phyloP scores from a whole-genome alignment of 73 alveolate genomes.

The Blepharisma japonicum region DNA sequence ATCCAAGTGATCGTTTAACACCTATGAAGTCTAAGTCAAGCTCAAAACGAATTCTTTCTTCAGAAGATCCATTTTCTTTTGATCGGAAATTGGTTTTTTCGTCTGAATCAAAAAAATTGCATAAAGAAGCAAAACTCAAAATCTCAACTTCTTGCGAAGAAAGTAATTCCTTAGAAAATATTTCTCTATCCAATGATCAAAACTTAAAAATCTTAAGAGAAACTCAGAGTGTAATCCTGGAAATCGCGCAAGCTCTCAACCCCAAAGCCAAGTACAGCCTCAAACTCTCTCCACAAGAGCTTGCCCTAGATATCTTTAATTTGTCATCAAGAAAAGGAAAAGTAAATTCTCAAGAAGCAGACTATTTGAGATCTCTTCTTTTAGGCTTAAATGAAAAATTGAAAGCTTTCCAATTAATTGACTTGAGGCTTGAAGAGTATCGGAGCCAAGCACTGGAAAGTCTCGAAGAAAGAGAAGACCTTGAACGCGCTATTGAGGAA shows the following conservation, averaged over 20 bases:
- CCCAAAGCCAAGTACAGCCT: neutral
- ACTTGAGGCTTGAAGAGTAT: neutral
- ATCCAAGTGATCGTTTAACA: too few relatives aligned
- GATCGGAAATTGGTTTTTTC: too few relatives aligned
- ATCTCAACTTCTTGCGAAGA: too few relatives aligned
- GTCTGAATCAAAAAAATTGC: too few relatives aligned
- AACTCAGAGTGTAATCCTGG: neutral
- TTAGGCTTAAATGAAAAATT: constrained; percentile 16
- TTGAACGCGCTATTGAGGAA: neutral
- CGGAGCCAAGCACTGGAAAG: neutral
- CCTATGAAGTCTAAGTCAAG: too few relatives aligned
- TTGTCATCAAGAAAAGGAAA: neutral
- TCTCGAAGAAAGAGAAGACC: neutral
- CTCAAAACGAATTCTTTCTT: too few relatives aligned
- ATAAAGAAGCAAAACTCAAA: too few relatives aligned
- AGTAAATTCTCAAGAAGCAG: constrained; percentile 14
- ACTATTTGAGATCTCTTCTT: neutral
- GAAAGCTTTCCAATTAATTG: neutral
- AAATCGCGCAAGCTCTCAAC: neutral
- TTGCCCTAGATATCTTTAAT: neutral
- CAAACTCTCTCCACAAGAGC: constrained; percentile 15
- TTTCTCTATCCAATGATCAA: too few relatives aligned
- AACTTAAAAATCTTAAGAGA: too few relatives aligned
- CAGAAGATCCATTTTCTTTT: too few relatives aligned
- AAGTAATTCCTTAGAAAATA: too few relatives aligned